These are phyloP conservation scores for Aspergillus eucalypticola DNA, from an alignment of 2,329 filamentous ascomycete species.

Conservation along the genomic window DNA sequence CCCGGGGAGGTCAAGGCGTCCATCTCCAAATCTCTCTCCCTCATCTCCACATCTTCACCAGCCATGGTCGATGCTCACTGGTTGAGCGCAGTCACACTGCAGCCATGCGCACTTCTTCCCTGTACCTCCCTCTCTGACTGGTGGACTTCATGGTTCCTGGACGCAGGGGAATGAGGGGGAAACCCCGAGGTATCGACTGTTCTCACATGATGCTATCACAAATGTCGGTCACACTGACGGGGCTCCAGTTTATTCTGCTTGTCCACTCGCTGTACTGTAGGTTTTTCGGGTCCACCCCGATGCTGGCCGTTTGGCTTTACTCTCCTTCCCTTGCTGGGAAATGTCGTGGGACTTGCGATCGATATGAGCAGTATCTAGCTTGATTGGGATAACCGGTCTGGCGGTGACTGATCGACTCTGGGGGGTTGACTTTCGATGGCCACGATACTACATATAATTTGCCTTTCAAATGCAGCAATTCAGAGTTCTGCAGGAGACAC, in stretches of 20 bases:
- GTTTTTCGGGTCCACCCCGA: neutral
- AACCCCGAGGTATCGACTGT: neutral
- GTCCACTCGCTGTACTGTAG: neutral
- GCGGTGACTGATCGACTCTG: neutral
- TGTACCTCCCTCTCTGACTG: neutral
- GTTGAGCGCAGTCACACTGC: conserved; percentile 2
- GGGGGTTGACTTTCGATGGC: neutral
- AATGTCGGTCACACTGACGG: conserved; percentile 14
- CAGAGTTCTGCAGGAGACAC: neutral
- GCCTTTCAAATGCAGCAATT: neutral
- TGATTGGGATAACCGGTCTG: neutral
- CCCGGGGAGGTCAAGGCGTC: neutral
- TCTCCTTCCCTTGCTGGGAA: neutral
- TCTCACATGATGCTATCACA: conserved; percentile 25
- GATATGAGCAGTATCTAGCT: neutral
- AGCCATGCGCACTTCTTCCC: neutral
- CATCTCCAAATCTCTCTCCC: neutral
- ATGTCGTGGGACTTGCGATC: neutral
- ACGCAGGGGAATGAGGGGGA: conserved; percentile 4
- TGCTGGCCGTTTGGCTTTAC: neutral
- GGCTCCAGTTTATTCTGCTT: neutral
- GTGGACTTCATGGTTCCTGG: neutral
- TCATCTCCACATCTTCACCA: neutral
- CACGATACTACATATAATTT: neutral
- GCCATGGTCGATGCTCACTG: neutral